Conservation (phyloP, 192 early-diverging fungal species). For the Umbelopsis sp. region DNA sequence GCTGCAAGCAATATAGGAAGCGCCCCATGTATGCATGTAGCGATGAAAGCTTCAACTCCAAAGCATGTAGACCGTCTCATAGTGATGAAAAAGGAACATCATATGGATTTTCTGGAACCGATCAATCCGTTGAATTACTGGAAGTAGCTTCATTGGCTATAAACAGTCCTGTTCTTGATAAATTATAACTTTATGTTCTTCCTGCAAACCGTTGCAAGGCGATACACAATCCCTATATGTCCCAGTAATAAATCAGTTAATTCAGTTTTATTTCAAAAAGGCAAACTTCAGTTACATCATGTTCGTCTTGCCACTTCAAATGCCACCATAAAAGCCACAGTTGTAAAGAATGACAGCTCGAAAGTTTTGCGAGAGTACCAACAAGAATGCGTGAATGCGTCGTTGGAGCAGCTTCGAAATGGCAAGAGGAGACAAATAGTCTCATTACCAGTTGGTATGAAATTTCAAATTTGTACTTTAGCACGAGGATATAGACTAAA, state of each 20-base stretch:
- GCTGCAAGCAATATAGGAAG: background rate
- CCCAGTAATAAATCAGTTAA: conserved; percentile 11
- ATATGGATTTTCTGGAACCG: background rate
- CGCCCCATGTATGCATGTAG: background rate
- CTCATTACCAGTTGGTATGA: conserved; percentile 67
- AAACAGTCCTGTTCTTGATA: conserved; percentile 4
- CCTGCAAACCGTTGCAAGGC: conserved; percentile 3
- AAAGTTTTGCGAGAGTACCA: conserved; percentile 76
- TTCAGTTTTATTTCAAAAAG: background rate
- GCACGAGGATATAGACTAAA: background rate
- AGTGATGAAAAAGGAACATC: background rate
- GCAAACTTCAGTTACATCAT: background rate
- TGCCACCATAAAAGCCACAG: background rate
- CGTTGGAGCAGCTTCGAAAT: conserved; percentile 51
- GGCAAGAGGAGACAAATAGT: conserved; percentile 78
- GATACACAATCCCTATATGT: background rate
- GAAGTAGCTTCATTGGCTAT: background rate
- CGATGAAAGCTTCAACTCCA: conserved; percentile 1
- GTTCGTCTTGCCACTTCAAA: background rate
- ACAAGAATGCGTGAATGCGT: conserved; percentile 77
- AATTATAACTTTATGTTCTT: background rate
- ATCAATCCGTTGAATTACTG: background rate
- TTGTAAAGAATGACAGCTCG: background rate
- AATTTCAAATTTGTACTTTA: background rate
- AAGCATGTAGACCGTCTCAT: background rate